phyloP scores from a whole-genome alignment of 164 flowering plant genomes.

The Hamamelis virginiana region DNA sequence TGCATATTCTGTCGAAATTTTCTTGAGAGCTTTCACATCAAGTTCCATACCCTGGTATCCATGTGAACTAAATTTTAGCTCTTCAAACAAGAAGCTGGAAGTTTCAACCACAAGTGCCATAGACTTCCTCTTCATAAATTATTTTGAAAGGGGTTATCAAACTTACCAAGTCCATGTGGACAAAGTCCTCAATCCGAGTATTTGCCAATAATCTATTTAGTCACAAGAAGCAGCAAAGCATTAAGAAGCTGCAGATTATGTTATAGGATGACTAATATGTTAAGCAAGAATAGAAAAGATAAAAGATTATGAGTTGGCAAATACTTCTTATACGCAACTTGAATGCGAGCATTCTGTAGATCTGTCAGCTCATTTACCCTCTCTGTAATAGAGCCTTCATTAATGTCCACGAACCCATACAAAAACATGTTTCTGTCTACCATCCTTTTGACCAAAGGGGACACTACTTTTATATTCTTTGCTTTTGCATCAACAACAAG shows the following conservation, averaged over 20 bases:
- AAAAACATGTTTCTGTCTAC: constrained; percentile 64
- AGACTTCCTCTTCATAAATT: no score
- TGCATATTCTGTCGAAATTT: constrained; percentile 56
- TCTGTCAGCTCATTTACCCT: constrained; percentile 53
- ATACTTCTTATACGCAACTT: constrained; percentile 62
- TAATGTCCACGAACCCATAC: constrained; percentile 66
- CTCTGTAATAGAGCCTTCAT: constrained; percentile 48
- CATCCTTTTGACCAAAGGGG: constrained; percentile 69
- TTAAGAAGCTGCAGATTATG: not conserved
- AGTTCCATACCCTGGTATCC: constrained; percentile 58
- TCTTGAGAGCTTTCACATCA: constrained; percentile 52
- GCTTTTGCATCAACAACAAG: constrained; percentile 55
- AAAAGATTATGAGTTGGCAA: not conserved
- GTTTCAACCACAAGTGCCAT: no score
- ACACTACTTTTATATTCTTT: constrained; percentile 36
- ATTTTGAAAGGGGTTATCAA: not conserved
- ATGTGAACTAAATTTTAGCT: not conserved
- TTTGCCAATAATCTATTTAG: constrained; percentile 52
- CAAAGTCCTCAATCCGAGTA: constrained; percentile 43
- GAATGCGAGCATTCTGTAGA: constrained; percentile 51
- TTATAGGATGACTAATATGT: not conserved
- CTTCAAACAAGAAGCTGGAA: constrained; percentile 1
- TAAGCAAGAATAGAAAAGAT: not conserved
- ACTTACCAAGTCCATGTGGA: constrained; percentile 83
- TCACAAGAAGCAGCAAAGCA: not conserved